Percentiles rank a stretch among this genome's conserved stretches.
phyloP scores from a whole-genome alignment of 2,329 filamentous ascomycete species.

The Monilinia polystroma region DNA sequence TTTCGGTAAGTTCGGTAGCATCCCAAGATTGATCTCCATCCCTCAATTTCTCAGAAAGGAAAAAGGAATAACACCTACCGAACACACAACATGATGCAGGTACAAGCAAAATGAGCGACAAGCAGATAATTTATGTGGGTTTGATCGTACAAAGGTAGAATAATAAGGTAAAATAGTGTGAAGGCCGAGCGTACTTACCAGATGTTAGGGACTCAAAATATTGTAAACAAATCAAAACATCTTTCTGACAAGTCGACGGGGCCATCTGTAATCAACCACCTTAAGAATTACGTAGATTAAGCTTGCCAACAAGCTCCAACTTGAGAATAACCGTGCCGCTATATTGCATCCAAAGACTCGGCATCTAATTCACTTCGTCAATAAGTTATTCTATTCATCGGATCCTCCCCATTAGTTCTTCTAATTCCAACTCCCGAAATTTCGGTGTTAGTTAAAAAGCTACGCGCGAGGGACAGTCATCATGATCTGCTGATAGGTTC shows the following conservation, averaged over 20 bases:
- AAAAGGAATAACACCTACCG: too few relatives aligned
- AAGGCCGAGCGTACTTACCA: neutral
- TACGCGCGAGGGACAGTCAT: constrained; percentile 3
- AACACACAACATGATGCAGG: constrained; percentile 22
- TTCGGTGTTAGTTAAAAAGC: neutral
- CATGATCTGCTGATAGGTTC: constrained; percentile 3
- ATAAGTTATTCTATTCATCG: constrained; percentile 8
- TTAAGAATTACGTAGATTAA: neutral
- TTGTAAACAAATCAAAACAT: constrained; percentile 13
- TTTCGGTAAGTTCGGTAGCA: constrained; percentile 8
- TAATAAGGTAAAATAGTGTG: neutral
- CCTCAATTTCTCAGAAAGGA: neutral
- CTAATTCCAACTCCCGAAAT: constrained; percentile 13
- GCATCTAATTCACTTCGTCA: neutral
- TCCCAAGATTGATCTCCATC: constrained; percentile 13
- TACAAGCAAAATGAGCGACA: constrained; percentile 15
- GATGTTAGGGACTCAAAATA: neutral
- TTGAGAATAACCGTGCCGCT: constrained; percentile 12
- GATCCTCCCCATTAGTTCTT: neutral
- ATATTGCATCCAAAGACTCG: constrained; percentile 3
- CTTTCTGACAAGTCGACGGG: neutral
- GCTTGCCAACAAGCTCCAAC: neutral
- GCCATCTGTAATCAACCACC: neutral
- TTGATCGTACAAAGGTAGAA: neutral
- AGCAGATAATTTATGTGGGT: constrained; percentile 1